phyloP scores from a whole-genome alignment of 2,329 filamentous ascomycete genomes.

The Penicillium paneum region DNA sequence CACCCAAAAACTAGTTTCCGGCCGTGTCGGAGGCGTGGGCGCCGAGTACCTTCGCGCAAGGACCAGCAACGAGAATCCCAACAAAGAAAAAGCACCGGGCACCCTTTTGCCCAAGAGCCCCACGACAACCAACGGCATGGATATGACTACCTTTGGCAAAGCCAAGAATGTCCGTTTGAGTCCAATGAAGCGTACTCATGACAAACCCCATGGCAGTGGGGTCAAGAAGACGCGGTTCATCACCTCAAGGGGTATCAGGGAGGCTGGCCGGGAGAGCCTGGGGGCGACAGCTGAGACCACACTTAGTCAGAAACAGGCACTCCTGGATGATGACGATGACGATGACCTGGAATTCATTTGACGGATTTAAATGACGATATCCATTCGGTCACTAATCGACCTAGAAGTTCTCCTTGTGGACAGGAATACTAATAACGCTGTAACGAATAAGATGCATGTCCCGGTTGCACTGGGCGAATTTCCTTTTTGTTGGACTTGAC shows the following conservation, averaged over 20 bases:
- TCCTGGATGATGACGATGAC: conserved; percentile 49
- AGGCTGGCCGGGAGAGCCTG: conserved; percentile 71
- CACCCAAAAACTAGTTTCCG: conserved; percentile 39
- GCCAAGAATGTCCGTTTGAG: conserved; percentile 42
- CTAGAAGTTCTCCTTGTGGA: background rate
- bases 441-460: conserved; percentile 17
- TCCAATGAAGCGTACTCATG: conserved; percentile 40
- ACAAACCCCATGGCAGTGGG: conserved; percentile 33
- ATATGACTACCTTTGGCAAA: conserved; percentile 30
- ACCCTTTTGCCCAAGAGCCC: conserved; percentile 14
- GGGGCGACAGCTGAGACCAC: conserved; percentile 48
- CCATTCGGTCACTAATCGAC: background rate
- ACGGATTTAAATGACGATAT: background rate
- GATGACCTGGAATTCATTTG: conserved; percentile 50
- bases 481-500: conserved; percentile 3
- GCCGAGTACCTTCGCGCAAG: conserved; percentile 46
- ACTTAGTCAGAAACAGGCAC: conserved; percentile 6
- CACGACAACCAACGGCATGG: conserved; percentile 17
- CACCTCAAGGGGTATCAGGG: conserved; percentile 71
- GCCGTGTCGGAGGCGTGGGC: conserved; percentile 36
- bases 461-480: conserved; percentile 8
- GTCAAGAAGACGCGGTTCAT: conserved; percentile 73
- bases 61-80: conserved; percentile 22
- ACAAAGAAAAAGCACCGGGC: conserved; percentile 8
- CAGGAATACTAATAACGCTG: conserved; percentile 5